These are phyloP conservation scores for Penicillium sp. DNA, from an alignment of 2,329 filamentous ascomycete species.

Conservation along the genomic window DNA sequence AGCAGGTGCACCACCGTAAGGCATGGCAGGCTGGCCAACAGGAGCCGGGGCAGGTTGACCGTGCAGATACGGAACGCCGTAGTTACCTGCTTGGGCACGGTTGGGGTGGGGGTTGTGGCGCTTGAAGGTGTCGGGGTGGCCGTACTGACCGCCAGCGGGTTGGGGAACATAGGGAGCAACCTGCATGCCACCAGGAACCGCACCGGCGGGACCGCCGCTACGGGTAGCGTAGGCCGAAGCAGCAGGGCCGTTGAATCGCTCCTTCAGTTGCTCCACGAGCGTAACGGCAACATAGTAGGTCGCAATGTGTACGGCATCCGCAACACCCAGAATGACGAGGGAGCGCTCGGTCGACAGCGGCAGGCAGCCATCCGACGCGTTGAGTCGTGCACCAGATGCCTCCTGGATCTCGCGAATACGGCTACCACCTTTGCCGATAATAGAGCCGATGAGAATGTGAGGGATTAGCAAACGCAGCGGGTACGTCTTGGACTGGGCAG, in stretches of 20 bases:
- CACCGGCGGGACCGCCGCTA: slow-evolving; percentile 87
- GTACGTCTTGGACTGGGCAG: slow-evolving; percentile 93
- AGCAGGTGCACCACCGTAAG: slow-evolving; percentile 74
- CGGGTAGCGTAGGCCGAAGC: slow-evolving; percentile 97
- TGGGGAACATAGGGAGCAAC: slow-evolving; percentile 98
- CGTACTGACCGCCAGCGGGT: slow-evolving; percentile 87
- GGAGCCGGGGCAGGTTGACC: slow-evolving; percentile 58
- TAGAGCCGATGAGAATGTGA: slow-evolving; percentile 95
- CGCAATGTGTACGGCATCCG: slow-evolving; percentile 96
- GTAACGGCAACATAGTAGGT: slow-evolving; percentile 99
- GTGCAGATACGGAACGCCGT: slow-evolving; percentile 71
- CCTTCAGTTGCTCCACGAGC: slow-evolving; percentile 94
- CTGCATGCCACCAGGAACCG: slow-evolving; percentile 96
- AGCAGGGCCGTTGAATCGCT: slow-evolving; percentile 91
- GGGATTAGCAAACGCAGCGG: slow-evolving; percentile 92
- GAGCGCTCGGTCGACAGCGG: slow-evolving; percentile 95
- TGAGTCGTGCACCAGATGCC: slow-evolving; percentile 90
- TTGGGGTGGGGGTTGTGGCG: slow-evolving; percentile 73
- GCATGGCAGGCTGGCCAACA: slow-evolving; percentile 66
- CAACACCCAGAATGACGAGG: slow-evolving; percentile 96
- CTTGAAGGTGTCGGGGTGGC: slow-evolving; percentile 80
- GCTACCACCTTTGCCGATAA: slow-evolving; percentile 95
- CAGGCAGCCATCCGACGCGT: slow-evolving; percentile 92
- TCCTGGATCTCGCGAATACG: slow-evolving; percentile 98
- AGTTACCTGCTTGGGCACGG: slow-evolving; percentile 72